Evolutionary conservation across 305 asterid genomes (phyloP).

Genomic region (Ajuga reptans): DNA sequence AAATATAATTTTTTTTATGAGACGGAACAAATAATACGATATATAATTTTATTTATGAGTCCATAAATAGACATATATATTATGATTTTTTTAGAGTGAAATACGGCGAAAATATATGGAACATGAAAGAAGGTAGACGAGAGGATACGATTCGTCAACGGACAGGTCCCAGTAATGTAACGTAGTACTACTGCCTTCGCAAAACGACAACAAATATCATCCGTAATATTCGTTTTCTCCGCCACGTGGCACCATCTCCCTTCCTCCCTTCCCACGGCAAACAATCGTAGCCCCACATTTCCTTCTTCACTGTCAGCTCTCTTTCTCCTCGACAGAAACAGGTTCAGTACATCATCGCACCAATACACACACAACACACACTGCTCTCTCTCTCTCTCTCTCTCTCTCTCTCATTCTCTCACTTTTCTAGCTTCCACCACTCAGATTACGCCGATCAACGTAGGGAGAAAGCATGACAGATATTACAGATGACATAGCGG

Average conservation of each 20-base stretch:
- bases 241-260: slow-evolving; percentile 29
- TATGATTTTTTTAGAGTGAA: no score
- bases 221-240: background rate
- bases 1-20: no score
- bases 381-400: background rate
- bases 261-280: slow-evolving; percentile 13
- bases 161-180: background rate
- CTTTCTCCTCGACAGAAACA: background rate
- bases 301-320: background rate
- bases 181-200: background rate
- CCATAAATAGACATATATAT: no score
- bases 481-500: slow-evolving; percentile 87
- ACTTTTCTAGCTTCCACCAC: background rate
- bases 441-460: background rate
- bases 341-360: background rate
- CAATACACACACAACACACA: background rate
- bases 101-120: no score
- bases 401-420: background rate
- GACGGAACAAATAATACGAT: no score
- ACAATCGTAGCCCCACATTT: slow-evolving; percentile 19
- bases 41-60: no score
- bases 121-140: no score
- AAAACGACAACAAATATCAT: slow-evolving; percentile 15
- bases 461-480: slow-evolving; percentile 50
- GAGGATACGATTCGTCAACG: background rate